phyloP scores from a whole-genome alignment of 1,284 basidiomycete species.

The Ustilago trichophora region DNA sequence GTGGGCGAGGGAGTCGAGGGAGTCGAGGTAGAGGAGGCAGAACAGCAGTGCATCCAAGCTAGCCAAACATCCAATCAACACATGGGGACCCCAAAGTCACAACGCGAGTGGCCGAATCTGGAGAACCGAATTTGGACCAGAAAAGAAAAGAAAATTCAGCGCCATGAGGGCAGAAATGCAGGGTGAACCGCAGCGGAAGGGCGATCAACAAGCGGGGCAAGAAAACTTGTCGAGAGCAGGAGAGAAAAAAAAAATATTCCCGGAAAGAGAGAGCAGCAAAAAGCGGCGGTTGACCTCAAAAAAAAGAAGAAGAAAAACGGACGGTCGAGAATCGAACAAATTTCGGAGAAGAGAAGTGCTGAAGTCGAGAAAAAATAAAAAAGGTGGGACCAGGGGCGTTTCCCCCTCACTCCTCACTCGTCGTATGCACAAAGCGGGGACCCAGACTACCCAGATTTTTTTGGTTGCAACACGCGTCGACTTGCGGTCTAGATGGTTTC shows the following conservation, averaged over 20 bases:
- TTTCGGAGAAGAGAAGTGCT: too few species aligned
- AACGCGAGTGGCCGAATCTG: constrained; percentile 13
- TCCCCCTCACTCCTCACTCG: too few species aligned
- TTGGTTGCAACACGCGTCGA: too few species aligned
- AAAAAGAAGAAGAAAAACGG: too few species aligned
- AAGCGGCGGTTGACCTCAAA: too few species aligned
- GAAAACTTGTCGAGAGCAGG: neutral
- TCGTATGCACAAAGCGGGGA: constrained; percentile 10
- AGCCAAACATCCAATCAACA: constrained; percentile 32
- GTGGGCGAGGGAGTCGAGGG: too few species aligned
- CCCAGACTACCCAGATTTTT: constrained; percentile 19
- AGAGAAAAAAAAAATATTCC: neutral
- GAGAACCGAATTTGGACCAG: too few species aligned
- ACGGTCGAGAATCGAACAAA: constrained; percentile 12
- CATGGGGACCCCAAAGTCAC: constrained; percentile 25
- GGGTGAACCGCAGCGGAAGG: neutral
- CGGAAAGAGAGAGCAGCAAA: too few species aligned
- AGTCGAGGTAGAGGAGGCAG: too few species aligned
- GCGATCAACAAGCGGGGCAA: constrained; percentile 7
- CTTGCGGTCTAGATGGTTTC: constrained; percentile 17
- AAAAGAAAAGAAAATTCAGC: neutral
- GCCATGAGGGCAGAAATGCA: constrained; percentile 1
- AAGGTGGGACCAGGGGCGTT: too few species aligned
- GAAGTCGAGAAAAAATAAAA: too few species aligned
- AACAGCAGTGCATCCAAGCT: too few species aligned